A percentile compares a stretch with the other conserved stretches of the same genome.
phyloP scores from a whole-genome alignment of 768 basidiomycete genomes.

The Agrocybe pediades region DNA sequence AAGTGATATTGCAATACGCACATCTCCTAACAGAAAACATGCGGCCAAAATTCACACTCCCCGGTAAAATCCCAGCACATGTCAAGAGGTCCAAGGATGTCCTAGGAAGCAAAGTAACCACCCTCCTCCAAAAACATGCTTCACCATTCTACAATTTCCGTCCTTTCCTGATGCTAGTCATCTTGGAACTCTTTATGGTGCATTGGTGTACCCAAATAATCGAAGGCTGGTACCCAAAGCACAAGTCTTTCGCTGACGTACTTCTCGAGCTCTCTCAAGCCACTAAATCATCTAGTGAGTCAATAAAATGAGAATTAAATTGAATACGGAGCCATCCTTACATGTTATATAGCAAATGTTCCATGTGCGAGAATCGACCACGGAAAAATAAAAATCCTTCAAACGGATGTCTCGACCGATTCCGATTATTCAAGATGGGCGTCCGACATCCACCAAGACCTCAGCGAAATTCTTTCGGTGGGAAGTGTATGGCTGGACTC shows the following conservation, averaged over 20 bases:
- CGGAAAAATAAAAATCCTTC: conserved; percentile 6
- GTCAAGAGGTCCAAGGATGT: not conserved
- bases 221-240: conserved; percentile 22
- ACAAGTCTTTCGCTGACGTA: conserved; percentile 18
- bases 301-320: not conserved
- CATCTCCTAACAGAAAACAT: not conserved
- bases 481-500: conserved; percentile 2
- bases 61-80: not conserved
- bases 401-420: not conserved
- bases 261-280: conserved; percentile 13
- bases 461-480: conserved; percentile 1
- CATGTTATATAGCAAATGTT: not conserved
- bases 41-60: not conserved
- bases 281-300: not conserved
- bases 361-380: not conserved
- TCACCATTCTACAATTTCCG: too few species aligned
- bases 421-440: conserved; percentile 12
- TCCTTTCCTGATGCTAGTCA: not conserved
- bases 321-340: not conserved
- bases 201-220: conserved; percentile 20
- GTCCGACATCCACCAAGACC: conserved; percentile 14
- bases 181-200: conserved; percentile 20
- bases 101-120: not conserved
- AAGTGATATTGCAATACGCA: not conserved
- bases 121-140: not conserved